Evolutionary conservation across 2,329 filamentous ascomycete species (phyloP).

Genomic region (Penicillium janthinellum): DNA sequence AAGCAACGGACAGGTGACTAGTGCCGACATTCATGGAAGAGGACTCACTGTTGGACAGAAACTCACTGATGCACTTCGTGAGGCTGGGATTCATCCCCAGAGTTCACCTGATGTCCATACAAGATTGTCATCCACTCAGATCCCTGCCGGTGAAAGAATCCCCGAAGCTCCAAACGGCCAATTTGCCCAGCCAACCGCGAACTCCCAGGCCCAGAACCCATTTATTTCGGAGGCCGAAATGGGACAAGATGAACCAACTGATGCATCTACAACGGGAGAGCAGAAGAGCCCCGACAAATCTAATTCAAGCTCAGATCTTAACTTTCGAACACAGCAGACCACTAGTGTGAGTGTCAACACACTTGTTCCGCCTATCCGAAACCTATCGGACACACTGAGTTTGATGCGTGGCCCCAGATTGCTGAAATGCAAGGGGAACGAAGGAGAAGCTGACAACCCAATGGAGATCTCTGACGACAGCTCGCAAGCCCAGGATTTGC

Average conservation of each 20-base stretch:
- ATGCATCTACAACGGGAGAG: not conserved
- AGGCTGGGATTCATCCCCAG: not conserved
- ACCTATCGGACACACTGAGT: not conserved
- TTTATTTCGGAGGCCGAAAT: not conserved
- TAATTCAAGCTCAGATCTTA: not conserved
- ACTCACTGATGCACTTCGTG: constrained; percentile 25
- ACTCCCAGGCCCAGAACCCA: not conserved
- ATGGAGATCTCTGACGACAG: not conserved
- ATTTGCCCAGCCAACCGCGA: no score
- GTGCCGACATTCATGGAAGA: constrained; percentile 15
- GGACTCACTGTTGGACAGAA: constrained; percentile 28
- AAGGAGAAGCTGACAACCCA: not conserved
- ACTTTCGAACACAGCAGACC: not conserved
- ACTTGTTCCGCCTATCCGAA: not conserved
- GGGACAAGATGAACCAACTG: not conserved
- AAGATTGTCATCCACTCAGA: not conserved
- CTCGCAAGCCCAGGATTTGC: not conserved
- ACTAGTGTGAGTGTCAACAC: not conserved
- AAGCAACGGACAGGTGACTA: not conserved
- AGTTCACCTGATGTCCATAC: not conserved
- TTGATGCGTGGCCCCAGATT: not conserved
- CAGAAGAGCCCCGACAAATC: not conserved
- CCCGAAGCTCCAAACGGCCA: not conserved
- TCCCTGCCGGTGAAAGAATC: no score
- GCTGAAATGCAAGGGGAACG: not conserved